Percentiles rank a stretch among this genome's conserved stretches.
Evolutionary conservation across 2,329 filamentous ascomycete genomes (phyloP).

Genomic region (Teratosphaeria nubilosa): DNA sequence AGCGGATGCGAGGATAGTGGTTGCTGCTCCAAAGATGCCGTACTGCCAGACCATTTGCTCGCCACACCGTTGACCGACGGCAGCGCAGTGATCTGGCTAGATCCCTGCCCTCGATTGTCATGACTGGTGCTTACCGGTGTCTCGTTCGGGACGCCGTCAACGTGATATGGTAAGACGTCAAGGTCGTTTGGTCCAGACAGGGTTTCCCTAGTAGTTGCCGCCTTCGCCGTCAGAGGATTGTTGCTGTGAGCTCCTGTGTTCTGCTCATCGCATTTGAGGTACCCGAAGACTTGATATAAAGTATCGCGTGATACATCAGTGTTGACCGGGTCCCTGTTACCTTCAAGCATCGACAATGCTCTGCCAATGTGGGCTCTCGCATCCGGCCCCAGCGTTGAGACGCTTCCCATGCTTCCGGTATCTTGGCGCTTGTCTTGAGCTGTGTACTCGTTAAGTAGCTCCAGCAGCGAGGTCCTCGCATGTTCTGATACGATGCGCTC

Average conservation of each 20-base stretch:
- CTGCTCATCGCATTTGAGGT: slow-evolving; percentile 9
- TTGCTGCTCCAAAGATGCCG: slow-evolving; percentile 10
- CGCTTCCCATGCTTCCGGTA: slow-evolving; percentile 2
- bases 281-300: slow-evolving; percentile 9
- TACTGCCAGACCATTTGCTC: slow-evolving; percentile 22
- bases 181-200: background rate
- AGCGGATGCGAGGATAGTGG: slow-evolving; percentile 1
- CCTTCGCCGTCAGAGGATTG: slow-evolving; percentile 7
- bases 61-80: slow-evolving; percentile 3
- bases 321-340: slow-evolving; percentile 7
- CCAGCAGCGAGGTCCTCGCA: slow-evolving; percentile 7
- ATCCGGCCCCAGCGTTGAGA: slow-evolving; percentile 4
- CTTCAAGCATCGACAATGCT: slow-evolving; percentile 17
- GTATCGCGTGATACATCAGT: slow-evolving; percentile 9
- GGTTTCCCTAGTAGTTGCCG: slow-evolving; percentile 8
- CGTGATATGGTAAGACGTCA: background rate
- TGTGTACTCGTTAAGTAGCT: slow-evolving; percentile 9
- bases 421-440: slow-evolving; percentile 6
- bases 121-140: background rate
- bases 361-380: slow-evolving; percentile 8
- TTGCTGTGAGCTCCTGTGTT: slow-evolving; percentile 3
- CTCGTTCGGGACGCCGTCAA: background rate
- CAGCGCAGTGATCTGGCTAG: background rate
- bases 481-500: background rate
- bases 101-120: background rate